Base-by-base conservation (phyloP, 371 early-diverging fungal species). In the Rhizopus sp. region DNA sequence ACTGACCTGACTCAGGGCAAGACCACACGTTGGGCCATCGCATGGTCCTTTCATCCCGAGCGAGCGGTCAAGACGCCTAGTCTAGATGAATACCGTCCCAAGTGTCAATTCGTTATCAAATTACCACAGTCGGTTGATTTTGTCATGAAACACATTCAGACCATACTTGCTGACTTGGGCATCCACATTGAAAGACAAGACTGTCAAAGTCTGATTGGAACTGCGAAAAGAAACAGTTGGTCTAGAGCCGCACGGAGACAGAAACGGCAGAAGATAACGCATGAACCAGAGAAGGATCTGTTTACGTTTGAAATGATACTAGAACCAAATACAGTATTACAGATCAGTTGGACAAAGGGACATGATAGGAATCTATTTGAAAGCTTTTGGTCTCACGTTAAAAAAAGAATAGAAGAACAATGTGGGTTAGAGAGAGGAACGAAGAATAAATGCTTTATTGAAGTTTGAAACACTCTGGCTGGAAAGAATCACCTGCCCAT, bases 1-100 rank as follows among this genome's bases (percentile, higher is more conserved):
- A 83, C 80, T 1, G 79, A 80, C 50, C 80, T 88, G 53, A 68
- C 61, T 37, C 83, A 87, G 38, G 85, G 83, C 1, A 67, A 69
- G 45, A 87, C 88, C 0, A 75, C 70, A 13, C 67, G 88, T 15
- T 88, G 88, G 88, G 85, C 72, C 0, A 72, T 88, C 47, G 88
- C 79, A 2, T 88, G 88, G 88, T 81, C 85, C 3, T 85, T 85
- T 59, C 64, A 68, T 39, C 44, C 63, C 16, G 53, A 67, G 5
- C 69, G 77, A 15, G 66, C 70, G 15, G 54, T 68, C 15, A 63
- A 55, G n/a, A 57, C 63, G 0, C 44, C 58, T 8, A 51, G 50
- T 1, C 50, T 72, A 4, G 65, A 72, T 10, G 35, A 47, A 29
- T 77, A 70, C 41, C 55, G 57, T 23, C 72, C 79, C 15, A 69